These are phyloP conservation scores for Phaeosphaeriaceae sp. DNA, from an alignment of 2,329 filamentous ascomycete genomes.

Conservation along the genomic window DNA sequence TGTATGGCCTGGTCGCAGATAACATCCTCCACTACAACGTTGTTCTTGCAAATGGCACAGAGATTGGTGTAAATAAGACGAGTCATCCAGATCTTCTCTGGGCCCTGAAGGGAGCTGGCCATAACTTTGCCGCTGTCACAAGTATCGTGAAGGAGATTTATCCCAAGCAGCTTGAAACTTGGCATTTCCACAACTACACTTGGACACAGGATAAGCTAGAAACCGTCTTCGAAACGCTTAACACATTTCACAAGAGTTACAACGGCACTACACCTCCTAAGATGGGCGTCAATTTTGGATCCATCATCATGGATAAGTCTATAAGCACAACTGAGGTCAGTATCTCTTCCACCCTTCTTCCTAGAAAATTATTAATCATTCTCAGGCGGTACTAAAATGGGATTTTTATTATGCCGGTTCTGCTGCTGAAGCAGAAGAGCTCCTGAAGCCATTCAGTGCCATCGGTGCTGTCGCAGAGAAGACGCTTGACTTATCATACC, in stretches of 20 bases:
- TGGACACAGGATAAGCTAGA: constrained; percentile 8
- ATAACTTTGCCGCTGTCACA: constrained; percentile 39
- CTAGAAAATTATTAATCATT: not conserved
- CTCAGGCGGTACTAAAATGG: not conserved
- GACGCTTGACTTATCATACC: not conserved
- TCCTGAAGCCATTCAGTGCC: constrained; percentile 27
- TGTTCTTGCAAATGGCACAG: constrained; percentile 57
- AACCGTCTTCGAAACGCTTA: constrained; percentile 5
- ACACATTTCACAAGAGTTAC: constrained; percentile 3
- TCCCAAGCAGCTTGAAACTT: constrained; percentile 2
- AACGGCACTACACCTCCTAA: constrained; percentile 8
- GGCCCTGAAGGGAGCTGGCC: constrained; percentile 42
- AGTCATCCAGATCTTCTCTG: constrained; percentile 46
- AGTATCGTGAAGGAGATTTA: constrained; percentile 14
- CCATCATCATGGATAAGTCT: not conserved
- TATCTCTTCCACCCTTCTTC: not conserved
- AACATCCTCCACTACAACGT: constrained; percentile 59
- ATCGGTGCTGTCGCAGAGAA: not conserved
- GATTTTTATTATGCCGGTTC: not conserved
- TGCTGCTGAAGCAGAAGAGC: constrained; percentile 52
- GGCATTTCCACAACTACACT: constrained; percentile 12
- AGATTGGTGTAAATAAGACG: constrained; percentile 43
- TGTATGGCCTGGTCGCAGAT: constrained; percentile 60
- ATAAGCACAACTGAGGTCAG: not conserved
- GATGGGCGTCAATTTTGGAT: constrained; percentile 3